Percentiles rank a stretch among this genome's conserved stretches.
These are phyloP conservation scores for Gynostemma pentaphyllum DNA, from an alignment of 306 rosid genomes.

Conservation along the genomic window DNA sequence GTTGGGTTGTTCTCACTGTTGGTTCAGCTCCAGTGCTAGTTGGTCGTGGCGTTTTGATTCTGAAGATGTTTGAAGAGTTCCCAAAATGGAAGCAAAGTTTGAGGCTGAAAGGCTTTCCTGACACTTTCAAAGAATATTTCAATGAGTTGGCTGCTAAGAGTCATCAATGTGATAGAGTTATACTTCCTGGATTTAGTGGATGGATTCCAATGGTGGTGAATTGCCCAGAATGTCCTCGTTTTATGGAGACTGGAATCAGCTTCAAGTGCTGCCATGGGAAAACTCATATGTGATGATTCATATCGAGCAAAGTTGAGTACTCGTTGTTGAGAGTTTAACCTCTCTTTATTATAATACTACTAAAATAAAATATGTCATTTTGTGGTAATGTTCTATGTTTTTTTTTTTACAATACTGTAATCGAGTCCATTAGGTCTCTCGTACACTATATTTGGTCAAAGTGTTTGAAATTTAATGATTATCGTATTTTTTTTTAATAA, in stretches of 20 bases:
- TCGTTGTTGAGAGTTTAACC: neutral
- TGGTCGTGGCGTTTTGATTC: constrained; percentile 26
- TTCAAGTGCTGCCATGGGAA: constrained; percentile 55
- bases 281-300: neutral
- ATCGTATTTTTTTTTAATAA: neutral
- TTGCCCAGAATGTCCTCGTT: constrained; percentile 42
- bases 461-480: neutral
- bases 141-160: constrained; percentile 16
- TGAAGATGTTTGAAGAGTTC: constrained; percentile 29
- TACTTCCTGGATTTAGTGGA: constrained; percentile 18
- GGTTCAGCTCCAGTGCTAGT: constrained; percentile 24
- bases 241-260: constrained; percentile 46
- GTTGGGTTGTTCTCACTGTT: constrained; percentile 37
- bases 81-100: constrained; percentile 31
- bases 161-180: neutral
- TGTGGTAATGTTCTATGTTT: neutral
- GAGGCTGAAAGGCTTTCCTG: constrained; percentile 21
- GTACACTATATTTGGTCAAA: neutral
- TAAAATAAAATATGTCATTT: neutral
- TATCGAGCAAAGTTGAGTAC: neutral
- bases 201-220: constrained; percentile 29
- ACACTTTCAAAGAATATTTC: neutral
- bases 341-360: neutral
- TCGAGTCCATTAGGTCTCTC: neutral
- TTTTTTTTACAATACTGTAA: neutral